Base-by-base conservation (phyloP, 202 grass and related monocot species). In the Zizania palustris region DNA sequence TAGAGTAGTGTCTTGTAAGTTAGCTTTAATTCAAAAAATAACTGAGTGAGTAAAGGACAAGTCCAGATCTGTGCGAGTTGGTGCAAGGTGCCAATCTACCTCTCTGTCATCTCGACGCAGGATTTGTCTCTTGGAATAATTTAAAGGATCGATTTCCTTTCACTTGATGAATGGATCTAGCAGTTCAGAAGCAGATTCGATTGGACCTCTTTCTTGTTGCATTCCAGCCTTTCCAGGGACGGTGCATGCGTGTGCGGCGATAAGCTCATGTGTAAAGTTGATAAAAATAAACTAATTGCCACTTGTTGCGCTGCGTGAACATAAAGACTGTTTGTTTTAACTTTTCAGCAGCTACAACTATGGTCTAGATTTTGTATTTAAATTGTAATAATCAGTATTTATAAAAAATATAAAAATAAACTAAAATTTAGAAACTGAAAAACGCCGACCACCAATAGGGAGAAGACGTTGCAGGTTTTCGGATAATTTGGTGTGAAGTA, bases 221-320 rank as follows among this genome's bases (percentile, higher is more conserved):
- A 7, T 33, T 76, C n/a, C n/a, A n/a, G 20, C 1, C 44, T 13
- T 21, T 78, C 63, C 63, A 68, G 44, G 56, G 38, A 58, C 51
- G 14, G 1, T 36, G 76, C 15, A 9, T 20, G 75, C 14, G 15
- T 11, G 34, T 40, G 34, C 50, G 9, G 50, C 60, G 35, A 76
- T 42, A 49, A 12, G 38, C 51, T 78, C 48, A 6, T 39, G 62
- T 12, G 13, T 8, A 69, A 69, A 79, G 13, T 6, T 7, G 49
- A 1, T 14, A 15, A 37, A n/a, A 36, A 4, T 79, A 79, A 69
- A 79, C 40, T 69, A 79, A 69, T 5, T 36, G 51, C 64, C 64
- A 69, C 50, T 77, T 77, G 49, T 20, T 5, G 6, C 18, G n/a
- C n/a, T n/a, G n/a, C n/a, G n/a, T n/a, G n/a, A n/a, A n/a, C n/a